These are phyloP conservation scores for Nicotiana knightiana DNA, from an alignment of 257 asterid species.

Conservation along the genomic window DNA sequence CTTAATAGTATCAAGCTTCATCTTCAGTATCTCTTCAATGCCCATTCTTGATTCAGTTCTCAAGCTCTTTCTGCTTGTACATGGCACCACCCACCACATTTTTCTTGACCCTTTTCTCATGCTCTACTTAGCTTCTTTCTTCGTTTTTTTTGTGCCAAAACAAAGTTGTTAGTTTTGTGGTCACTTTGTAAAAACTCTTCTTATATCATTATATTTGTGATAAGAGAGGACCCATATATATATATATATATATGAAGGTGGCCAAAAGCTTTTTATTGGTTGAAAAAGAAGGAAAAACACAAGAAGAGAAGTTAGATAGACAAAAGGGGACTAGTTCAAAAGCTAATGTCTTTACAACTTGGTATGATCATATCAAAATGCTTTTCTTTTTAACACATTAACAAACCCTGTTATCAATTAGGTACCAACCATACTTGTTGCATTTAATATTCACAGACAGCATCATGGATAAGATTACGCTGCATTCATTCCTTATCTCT, in stretches of 20 bases:
- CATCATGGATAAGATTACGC: slow-evolving; percentile 18
- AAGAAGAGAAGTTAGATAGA: neutral
- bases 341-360: slow-evolving; percentile 31
- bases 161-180: neutral
- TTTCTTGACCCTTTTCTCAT: slow-evolving; percentile 26
- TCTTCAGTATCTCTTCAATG: slow-evolving; percentile 55
- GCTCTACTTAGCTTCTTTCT: neutral
- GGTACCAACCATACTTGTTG: slow-evolving; percentile 14
- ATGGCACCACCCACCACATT: slow-evolving; percentile 45
- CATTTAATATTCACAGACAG: slow-evolving; percentile 9
- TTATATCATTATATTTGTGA: neutral
- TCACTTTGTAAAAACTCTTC: neutral
- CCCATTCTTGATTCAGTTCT: slow-evolving; percentile 45
- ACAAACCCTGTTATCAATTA: neutral
- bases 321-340: slow-evolving; percentile 11
- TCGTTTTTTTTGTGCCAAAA: neutral
- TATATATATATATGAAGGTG: neutral
- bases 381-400: neutral
- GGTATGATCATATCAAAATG: slow-evolving; percentile 14
- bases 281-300: neutral
- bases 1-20: slow-evolving; percentile 60
- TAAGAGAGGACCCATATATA: neutral
- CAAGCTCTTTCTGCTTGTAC: slow-evolving; percentile 32
- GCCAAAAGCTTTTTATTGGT: neutral
- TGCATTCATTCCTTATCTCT: neutral